Evolutionary conservation across 768 basidiomycete species (phyloP).

Genomic region (Tricholoma hemisulphureum): DNA sequence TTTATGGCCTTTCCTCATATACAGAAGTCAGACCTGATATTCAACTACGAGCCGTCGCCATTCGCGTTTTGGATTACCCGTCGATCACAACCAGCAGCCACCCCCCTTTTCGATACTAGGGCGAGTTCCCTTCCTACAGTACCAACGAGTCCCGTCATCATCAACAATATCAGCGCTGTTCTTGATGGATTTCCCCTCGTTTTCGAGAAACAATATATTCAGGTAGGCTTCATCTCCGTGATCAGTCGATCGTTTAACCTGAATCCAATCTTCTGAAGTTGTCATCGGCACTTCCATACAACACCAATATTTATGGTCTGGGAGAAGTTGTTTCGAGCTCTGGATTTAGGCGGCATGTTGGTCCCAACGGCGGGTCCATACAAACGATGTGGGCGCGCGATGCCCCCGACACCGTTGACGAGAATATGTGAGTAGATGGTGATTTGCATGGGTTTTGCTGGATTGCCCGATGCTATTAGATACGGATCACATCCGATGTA

Average conservation of each 20-base stretch:
- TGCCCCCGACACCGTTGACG: conserved; percentile 57
- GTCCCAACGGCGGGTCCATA: conserved; percentile 54
- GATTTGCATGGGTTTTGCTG: background rate
- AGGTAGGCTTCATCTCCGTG: conserved; percentile 36
- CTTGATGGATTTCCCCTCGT: conserved; percentile 67
- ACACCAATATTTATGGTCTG: conserved; percentile 75
- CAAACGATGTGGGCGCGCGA: conserved; percentile 72
- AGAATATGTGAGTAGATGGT: conserved; percentile 52
- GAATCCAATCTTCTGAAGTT: conserved; percentile 35
- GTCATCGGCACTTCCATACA: conserved; percentile 60
- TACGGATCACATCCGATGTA: conserved; percentile 76
- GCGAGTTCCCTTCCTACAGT: conserved; percentile 57
- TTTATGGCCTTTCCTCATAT: conserved; percentile 33
- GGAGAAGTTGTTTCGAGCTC: conserved; percentile 72
- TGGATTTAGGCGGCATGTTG: conserved; percentile 64
- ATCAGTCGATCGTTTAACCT: background rate
- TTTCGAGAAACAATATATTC: conserved; percentile 80
- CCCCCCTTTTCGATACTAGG: conserved; percentile 72
- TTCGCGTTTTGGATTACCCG: conserved; percentile 84
- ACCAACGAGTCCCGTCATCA: conserved; percentile 55
- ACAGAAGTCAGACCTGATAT: conserved; percentile 58
- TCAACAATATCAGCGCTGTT: conserved; percentile 49
- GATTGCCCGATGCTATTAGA: conserved; percentile 27
- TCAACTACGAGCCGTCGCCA: conserved; percentile 62
- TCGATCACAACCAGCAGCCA: conserved; percentile 50